Evolutionary conservation across 2,329 filamentous ascomycete species (phyloP).

Genomic region (Colletotrichum salicis): DNA sequence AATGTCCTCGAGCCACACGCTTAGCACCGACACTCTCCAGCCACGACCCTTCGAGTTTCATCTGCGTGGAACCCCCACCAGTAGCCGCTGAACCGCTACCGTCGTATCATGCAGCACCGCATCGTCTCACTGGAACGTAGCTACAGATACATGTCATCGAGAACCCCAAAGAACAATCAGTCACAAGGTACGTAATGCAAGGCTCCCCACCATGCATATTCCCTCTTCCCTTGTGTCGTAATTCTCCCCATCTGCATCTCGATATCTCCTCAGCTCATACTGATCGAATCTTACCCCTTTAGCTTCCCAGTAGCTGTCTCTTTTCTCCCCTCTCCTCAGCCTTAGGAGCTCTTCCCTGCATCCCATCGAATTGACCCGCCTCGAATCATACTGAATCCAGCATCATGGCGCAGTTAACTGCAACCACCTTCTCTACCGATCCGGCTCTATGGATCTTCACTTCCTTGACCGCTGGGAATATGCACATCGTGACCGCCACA

Average conservation of each 20-base stretch:
- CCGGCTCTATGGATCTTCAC: conserved; percentile 93
- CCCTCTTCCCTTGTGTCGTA: neutral
- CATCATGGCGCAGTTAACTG: conserved; percentile 35
- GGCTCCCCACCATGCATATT: conserved; percentile 18
- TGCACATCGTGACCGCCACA: conserved; percentile 95
- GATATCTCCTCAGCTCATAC: neutral
- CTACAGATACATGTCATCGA: conserved; percentile 21
- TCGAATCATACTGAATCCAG: conserved; percentile 9
- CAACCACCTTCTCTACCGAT: conserved; percentile 65
- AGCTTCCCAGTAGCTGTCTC: conserved; percentile 27
- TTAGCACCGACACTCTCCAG: neutral
- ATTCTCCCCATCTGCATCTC: conserved; percentile 1
- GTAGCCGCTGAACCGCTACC: conserved; percentile 16
- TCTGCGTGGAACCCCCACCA: conserved; percentile 27
- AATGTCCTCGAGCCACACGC: neutral
- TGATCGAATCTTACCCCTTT: conserved; percentile 20
- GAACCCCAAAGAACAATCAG: conserved; percentile 14
- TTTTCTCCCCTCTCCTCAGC: neutral
- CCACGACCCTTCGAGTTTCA: conserved; percentile 34
- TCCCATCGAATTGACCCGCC: conserved; percentile 22
- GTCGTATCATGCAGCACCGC: conserved; percentile 13
- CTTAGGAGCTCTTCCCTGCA: conserved; percentile 31
- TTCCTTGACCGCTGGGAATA: conserved; percentile 93
- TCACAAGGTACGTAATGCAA: conserved; percentile 22
- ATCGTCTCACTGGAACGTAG: conserved; percentile 23